A percentile compares a stretch with the other conserved stretches of the same genome.
These are phyloP conservation scores for Magnolia kwangsiensis DNA, from an alignment of 164 flowering plant genomes.

Conservation along the genomic window DNA sequence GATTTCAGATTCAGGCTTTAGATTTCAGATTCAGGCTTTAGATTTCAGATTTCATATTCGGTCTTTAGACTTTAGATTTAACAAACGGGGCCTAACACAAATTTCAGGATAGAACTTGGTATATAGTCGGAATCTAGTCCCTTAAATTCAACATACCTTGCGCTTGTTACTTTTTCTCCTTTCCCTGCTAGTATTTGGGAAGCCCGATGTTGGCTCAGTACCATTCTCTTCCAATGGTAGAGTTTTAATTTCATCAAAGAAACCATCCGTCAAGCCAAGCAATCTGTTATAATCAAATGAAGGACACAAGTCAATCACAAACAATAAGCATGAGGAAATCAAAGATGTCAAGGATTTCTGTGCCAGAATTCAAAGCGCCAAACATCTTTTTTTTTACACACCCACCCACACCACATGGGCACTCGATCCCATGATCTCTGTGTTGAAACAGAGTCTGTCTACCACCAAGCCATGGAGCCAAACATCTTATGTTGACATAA, in stretches of 20 bases:
- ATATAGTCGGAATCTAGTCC: not conserved
- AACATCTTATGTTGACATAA: not conserved
- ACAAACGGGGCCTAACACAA: too few relatives aligned
- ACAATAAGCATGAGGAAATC: not conserved
- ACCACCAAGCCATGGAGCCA: too few relatives aligned
- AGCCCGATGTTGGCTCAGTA: slow-evolving; percentile 22
- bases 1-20: too few relatives aligned
- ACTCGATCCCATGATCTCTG: too few relatives aligned
- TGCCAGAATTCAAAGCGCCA: too few relatives aligned
- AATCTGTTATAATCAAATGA: slow-evolving; percentile 41
- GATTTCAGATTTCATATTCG: too few relatives aligned
- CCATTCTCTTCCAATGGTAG: slow-evolving; percentile 48
- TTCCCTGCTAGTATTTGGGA: slow-evolving; percentile 21
- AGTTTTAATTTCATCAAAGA: slow-evolving; percentile 62
- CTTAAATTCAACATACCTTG: slow-evolving; percentile 44
- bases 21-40: too few relatives aligned
- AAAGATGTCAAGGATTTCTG: not conserved
- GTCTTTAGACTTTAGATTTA: too few relatives aligned
- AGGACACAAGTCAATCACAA: not conserved
- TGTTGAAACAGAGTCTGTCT: too few relatives aligned
- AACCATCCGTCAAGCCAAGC: slow-evolving; percentile 61
- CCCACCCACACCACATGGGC: too few relatives aligned
- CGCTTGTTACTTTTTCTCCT: slow-evolving; percentile 49
- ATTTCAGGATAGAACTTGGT: not conserved
- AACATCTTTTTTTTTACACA: too few relatives aligned